A percentile compares a stretch with the other conserved stretches of the same genome.
Evolutionary conservation across 352 stramenopile species (phyloP).

Genomic region (Thalassiosira mediterranea): DNA sequence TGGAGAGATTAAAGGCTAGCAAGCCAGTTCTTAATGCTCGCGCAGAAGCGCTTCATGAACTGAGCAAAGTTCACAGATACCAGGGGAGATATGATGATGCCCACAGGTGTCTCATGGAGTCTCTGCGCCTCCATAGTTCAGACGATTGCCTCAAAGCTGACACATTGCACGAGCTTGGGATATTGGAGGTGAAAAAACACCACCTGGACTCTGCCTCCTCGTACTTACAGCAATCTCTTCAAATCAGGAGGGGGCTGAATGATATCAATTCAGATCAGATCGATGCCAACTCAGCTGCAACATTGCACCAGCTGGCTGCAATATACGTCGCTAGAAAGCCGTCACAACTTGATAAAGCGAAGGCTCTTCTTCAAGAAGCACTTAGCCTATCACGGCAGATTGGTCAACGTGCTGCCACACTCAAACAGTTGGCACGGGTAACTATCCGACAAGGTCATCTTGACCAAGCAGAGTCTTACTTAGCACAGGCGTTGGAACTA

Average conservation of each 20-base stretch:
- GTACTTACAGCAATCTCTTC: slow-evolving; percentile 54
- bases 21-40: slow-evolving; percentile 17
- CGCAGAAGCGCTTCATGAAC: slow-evolving; percentile 53
- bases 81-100: slow-evolving; percentile 59
- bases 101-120: slow-evolving; percentile 42
- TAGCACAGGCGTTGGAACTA: slow-evolving; percentile 64
- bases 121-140: slow-evolving; percentile 38
- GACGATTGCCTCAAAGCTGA: slow-evolving; percentile 33
- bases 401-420: slow-evolving; percentile 66
- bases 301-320: slow-evolving; percentile 69
- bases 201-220: slow-evolving; percentile 56
- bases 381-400: slow-evolving; percentile 60
- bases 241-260: slow-evolving; percentile 40
- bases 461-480: slow-evolving; percentile 52
- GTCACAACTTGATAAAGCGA: slow-evolving; percentile 55
- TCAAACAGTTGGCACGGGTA: slow-evolving; percentile 69
- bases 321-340: slow-evolving; percentile 67
- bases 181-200: slow-evolving; percentile 72
- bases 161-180: slow-evolving; percentile 65
- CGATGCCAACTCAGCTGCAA: slow-evolving; percentile 57
- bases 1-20: slow-evolving; percentile 25
- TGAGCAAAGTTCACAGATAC: slow-evolving; percentile 62
- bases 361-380: slow-evolving; percentile 61
- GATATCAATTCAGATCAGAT: slow-evolving; percentile 22
- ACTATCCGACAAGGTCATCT: slow-evolving; percentile 64